Percentiles rank a stretch among this genome's conserved stretches.
Conservation (phyloP, 2,329 filamentous ascomycete species). For the Trichoderma sp. region DNA sequence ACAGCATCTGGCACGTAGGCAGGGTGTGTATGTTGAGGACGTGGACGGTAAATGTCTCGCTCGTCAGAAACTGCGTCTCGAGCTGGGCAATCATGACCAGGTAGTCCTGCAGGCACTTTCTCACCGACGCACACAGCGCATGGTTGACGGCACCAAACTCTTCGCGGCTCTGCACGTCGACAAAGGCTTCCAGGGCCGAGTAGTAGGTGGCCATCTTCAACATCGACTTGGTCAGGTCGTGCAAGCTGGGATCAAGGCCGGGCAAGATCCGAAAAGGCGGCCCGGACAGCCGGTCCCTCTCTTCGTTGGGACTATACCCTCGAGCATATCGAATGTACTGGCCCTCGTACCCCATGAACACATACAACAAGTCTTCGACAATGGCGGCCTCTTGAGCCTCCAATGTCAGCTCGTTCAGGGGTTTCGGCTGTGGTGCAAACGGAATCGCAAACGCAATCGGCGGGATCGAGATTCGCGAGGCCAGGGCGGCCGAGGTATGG, state of each 20-base stretch:
- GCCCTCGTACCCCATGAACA: slow-evolving; percentile 98
- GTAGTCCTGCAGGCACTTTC: slow-evolving; percentile 89
- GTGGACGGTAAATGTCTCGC: slow-evolving; percentile 85
- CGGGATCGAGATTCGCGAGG: slow-evolving; percentile 58
- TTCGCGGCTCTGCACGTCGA: slow-evolving; percentile 89
- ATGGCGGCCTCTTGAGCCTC: slow-evolving; percentile 84
- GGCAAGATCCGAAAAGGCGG: slow-evolving; percentile 75
- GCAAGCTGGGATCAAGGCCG: slow-evolving; percentile 85
- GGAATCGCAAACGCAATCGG: slow-evolving; percentile 75
- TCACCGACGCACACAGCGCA: slow-evolving; percentile 89
- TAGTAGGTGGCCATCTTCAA: slow-evolving; percentile 94
- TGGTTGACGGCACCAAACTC: slow-evolving; percentile 95
- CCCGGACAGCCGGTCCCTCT: slow-evolving; percentile 82
- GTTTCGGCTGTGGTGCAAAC: slow-evolving; percentile 64
- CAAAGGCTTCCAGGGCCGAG: slow-evolving; percentile 83
- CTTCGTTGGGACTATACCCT: slow-evolving; percentile 76
- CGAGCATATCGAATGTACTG: slow-evolving; percentile 88
- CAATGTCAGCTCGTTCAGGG: slow-evolving; percentile 68
- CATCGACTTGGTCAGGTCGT: slow-evolving; percentile 84
- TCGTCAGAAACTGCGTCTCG: slow-evolving; percentile 88
- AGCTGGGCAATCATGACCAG: slow-evolving; percentile 88
- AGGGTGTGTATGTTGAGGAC: slow-evolving; percentile 89
- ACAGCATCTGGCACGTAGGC: slow-evolving; percentile 85
- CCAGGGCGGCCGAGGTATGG: slow-evolving; percentile 68
- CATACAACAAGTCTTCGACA: slow-evolving; percentile 85